Evolutionary conservation across 1,284 basidiomycete genomes (phyloP), one percentile per base, ranked within the genome.

Genomic region (Malassezia restricta): DNA sequence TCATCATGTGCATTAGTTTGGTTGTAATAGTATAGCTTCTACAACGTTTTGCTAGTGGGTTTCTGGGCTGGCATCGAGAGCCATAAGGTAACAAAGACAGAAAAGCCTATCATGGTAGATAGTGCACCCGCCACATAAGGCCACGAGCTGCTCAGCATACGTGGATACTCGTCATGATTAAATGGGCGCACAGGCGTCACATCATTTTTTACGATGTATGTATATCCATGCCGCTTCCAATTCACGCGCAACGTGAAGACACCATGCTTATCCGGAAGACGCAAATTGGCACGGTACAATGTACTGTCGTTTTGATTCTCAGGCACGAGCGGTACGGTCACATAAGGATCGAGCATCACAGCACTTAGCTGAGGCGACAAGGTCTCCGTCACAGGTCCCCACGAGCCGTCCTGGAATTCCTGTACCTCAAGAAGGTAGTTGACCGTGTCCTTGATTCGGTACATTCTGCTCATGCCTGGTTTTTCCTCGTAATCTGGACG

Each of bases 191-290:
- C 83, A 11, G 89, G 82, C 5, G 89, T 86, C 15, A 82, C 85
- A 7, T 83, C 84, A 3, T 83, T 79, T 49, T 83, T 80, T 7
- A 56, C 24, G 40, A 96, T 76, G 74, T 81, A 83, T 15, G 82
- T 80, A 77, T 64, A 87, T 79, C 91, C 91, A 67, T 82, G 82
- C 49, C 92, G 82, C 71, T 86, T 87, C 76, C 88, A 84, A 74
- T 91, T 81, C 40, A 95, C 77, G 27, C 87, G 78, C 72, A 98
- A 91, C 70, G 95, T 95, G 80, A 94, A 98, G 11, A 98, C 94
- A 40, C 94, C 92, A 73, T 98, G 94, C 51, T 89, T 78, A 75
- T 96, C 92, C 3, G 92, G 92, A 3, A 84, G 83, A 39, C 82
- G 81, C 80, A 98, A 91, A 2, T 79, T 80, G 3, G 83, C 79